Conservation (phyloP, 495 filamentous ascomycete species). For the Trichoderma reesei region DNA sequence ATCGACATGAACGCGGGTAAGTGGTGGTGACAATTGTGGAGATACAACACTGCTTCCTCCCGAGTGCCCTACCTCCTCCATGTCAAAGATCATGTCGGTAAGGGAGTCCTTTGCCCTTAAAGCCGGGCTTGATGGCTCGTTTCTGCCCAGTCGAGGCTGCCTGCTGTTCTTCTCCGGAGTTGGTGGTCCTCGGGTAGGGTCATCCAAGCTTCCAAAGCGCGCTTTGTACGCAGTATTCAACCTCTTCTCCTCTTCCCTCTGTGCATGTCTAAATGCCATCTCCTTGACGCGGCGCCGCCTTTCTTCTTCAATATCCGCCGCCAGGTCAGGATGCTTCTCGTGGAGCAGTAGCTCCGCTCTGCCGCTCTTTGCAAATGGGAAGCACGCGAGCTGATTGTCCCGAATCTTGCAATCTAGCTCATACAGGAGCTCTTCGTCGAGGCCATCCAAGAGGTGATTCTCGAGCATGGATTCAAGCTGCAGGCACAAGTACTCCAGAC, state of each 20-base stretch:
- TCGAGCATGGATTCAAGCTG: slow-evolving; percentile 85
- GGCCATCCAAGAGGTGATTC: slow-evolving; percentile 71
- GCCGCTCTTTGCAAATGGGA: slow-evolving; percentile 65
- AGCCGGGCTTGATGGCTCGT: slow-evolving; percentile 44
- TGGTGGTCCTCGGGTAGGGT: slow-evolving; percentile 39
- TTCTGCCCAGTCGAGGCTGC: slow-evolving; percentile 36
- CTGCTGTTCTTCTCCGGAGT: slow-evolving; percentile 43
- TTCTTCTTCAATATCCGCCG: slow-evolving; percentile 44
- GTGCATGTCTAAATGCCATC: slow-evolving; percentile 46
- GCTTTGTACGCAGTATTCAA: slow-evolving; percentile 36
- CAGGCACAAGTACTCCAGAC: slow-evolving; percentile 82
- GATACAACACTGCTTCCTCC: slow-evolving; percentile 17
- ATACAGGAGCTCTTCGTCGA: slow-evolving; percentile 72
- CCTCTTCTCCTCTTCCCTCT: slow-evolving; percentile 50
- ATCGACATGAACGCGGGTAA: background rate
- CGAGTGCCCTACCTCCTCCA: slow-evolving; percentile 64
- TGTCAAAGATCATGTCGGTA: slow-evolving; percentile 82
- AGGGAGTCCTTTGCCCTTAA: slow-evolving; percentile 55
- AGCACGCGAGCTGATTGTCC: slow-evolving; percentile 67
- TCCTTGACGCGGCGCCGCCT: slow-evolving; percentile 37
- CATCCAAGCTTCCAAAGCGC: slow-evolving; percentile 47
- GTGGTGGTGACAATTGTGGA: slow-evolving; percentile 5
- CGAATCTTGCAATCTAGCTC: slow-evolving; percentile 72
- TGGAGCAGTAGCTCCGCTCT: slow-evolving; percentile 59
- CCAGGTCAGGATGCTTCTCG: slow-evolving; percentile 54